Evolutionary conservation across 164 flowering plant genomes (phyloP).

Genomic region (Stephania cephalantha): DNA sequence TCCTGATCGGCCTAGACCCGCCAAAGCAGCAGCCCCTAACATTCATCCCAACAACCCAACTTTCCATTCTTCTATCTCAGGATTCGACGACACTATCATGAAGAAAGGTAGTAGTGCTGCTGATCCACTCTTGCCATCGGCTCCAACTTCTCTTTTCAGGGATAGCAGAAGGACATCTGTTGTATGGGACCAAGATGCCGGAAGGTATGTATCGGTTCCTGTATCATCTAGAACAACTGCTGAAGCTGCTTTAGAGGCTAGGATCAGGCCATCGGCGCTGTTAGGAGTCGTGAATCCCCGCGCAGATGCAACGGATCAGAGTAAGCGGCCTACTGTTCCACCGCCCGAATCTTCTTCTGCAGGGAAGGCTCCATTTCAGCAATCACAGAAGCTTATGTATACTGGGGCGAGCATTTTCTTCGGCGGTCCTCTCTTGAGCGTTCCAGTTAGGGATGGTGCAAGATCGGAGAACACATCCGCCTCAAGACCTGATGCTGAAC

Average conservation of each 20-base stretch:
- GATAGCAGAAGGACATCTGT: conserved; percentile 81
- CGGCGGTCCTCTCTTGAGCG: conserved; percentile 78
- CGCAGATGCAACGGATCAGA: conserved; percentile 27
- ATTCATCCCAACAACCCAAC: conserved; percentile 22
- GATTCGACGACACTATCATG: conserved; percentile 46
- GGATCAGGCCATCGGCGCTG: conserved; percentile 33
- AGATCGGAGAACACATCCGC: conserved; percentile 34
- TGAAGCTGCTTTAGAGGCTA: conserved; percentile 39
- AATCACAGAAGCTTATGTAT: conserved; percentile 59
- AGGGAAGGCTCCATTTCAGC: conserved; percentile 28
- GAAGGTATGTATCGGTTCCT: conserved; percentile 79
- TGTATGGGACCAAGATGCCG: conserved; percentile 97
- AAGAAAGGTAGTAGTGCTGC: conserved; percentile 34
- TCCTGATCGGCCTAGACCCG: conserved; percentile 29
- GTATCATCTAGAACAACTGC: conserved; percentile 29
- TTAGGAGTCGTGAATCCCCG: conserved; percentile 20
- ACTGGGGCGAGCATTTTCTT: conserved; percentile 86
- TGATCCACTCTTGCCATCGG: conserved; percentile 44
- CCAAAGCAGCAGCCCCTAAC: conserved; percentile 25
- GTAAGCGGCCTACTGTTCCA: conserved; percentile 27
- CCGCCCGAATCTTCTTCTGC: conserved; percentile 32
- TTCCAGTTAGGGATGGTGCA: conserved; percentile 32
- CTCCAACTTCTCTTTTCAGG: conserved; percentile 49
- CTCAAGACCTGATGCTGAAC: conserved; percentile 43
- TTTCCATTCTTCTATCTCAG: conserved; percentile 27